A percentile compares a stretch with the other conserved stretches of the same genome.
phyloP scores from a whole-genome alignment of 768 basidiomycete species.

The Multifurca ochricompacta region DNA sequence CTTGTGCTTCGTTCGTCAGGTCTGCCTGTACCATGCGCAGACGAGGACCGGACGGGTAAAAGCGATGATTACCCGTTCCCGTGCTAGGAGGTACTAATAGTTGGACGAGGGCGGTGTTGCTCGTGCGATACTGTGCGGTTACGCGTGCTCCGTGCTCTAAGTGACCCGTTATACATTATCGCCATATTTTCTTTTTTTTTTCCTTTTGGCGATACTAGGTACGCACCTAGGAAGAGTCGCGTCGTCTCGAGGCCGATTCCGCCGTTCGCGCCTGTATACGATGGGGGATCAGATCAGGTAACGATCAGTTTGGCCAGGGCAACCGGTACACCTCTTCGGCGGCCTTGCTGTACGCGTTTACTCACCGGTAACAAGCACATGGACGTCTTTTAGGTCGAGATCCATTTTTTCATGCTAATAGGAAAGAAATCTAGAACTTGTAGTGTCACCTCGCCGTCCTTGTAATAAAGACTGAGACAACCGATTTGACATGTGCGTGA shows the following conservation, averaged over 20 bases:
- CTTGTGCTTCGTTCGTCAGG: slow-evolving; percentile 49
- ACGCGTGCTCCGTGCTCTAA: slow-evolving; percentile 65
- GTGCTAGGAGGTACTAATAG: too few relatives aligned
- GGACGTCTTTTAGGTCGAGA: slow-evolving; percentile 48
- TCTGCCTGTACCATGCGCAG: slow-evolving; percentile 42
- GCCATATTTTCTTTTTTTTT: neutral
- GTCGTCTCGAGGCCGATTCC: slow-evolving; percentile 65
- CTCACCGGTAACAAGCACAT: slow-evolving; percentile 63
- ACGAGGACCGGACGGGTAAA: slow-evolving; percentile 30
- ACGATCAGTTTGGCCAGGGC: neutral
- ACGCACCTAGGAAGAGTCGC: slow-evolving; percentile 44
- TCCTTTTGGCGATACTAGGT: neutral
- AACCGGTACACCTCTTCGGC: too few relatives aligned
- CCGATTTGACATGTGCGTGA: too few relatives aligned
- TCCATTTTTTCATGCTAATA: too few relatives aligned
- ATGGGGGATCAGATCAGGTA: neutral
- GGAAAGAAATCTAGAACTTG: too few relatives aligned
- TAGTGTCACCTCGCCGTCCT: too few relatives aligned
- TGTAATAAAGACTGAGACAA: too few relatives aligned
- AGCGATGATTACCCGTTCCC: slow-evolving; percentile 3
- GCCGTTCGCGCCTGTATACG: slow-evolving; percentile 54
- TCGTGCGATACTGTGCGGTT: slow-evolving; percentile 64
- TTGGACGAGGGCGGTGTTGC: slow-evolving; percentile 33
- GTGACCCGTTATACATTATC: neutral
- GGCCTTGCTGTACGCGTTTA: neutral